Conservation (phyloP, 768 basidiomycete genomes). For the Podaxis sp. region DNA sequence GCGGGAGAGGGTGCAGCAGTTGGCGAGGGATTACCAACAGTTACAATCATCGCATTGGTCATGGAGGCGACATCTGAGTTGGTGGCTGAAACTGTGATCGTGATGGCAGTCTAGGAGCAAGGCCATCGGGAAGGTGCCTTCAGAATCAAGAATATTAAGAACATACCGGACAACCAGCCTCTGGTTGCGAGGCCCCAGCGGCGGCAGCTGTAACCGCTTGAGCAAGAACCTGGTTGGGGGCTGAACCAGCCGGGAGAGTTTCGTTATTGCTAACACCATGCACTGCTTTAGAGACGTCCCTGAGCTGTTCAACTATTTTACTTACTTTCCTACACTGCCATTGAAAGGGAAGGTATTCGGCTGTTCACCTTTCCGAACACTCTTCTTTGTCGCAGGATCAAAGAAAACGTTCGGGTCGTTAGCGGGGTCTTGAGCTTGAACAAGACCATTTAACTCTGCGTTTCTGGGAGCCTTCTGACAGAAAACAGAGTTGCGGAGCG, state of each 20-base stretch:
- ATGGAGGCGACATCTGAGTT: conserved; percentile 27
- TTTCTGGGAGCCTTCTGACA: conserved; percentile 56
- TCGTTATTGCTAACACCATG: too few relatives aligned
- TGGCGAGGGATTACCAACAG: conserved; percentile 25
- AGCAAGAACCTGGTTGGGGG: not conserved
- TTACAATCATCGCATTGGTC: conserved; percentile 28
- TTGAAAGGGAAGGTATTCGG: conserved; percentile 48
- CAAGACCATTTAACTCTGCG: conserved; percentile 45
- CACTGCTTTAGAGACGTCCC: not conserved
- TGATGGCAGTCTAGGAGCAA: conserved; percentile 28
- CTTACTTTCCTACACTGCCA: conserved; percentile 24
- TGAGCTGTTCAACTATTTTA: not conserved
- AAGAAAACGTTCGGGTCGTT: conserved; percentile 55
- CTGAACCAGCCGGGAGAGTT: not conserved
- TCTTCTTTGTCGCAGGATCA: conserved; percentile 38
- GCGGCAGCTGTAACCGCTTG: not conserved
- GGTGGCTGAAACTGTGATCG: conserved; percentile 33
- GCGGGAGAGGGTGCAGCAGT: conserved; percentile 22
- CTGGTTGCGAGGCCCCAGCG: not conserved
- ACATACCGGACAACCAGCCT: conserved; percentile 24
- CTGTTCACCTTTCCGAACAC: conserved; percentile 48
- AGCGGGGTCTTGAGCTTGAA: conserved; percentile 53
- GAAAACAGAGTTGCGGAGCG: conserved; percentile 54
- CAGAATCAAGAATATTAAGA: not conserved
- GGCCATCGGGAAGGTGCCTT: too few relatives aligned